Conservation (phyloP, 495 filamentous ascomycete species). For the Aspergillus egyptiacus region DNA sequence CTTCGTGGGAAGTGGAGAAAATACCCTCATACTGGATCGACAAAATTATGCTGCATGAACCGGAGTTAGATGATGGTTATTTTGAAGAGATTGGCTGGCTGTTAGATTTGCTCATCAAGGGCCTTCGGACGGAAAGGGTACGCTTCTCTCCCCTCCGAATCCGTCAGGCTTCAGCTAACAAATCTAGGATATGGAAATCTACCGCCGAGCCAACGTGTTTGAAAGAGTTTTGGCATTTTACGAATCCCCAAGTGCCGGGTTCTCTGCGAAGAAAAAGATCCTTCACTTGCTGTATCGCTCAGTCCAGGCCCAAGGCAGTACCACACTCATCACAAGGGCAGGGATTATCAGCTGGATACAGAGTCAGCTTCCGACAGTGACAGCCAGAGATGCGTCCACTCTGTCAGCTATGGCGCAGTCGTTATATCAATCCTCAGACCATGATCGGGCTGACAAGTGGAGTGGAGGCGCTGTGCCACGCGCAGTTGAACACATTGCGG, state of each 20-base stretch:
- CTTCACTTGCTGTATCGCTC: slow-evolving; percentile 67
- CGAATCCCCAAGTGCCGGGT: slow-evolving; percentile 56
- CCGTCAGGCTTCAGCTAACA: neutral
- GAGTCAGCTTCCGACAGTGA: slow-evolving; percentile 42
- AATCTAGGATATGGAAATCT: slow-evolving; percentile 68
- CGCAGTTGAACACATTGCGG: slow-evolving; percentile 26
- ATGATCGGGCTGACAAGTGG: slow-evolving; percentile 61
- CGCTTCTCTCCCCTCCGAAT: slow-evolving; percentile 6
- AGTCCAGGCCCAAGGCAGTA: slow-evolving; percentile 70
- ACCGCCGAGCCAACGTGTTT: slow-evolving; percentile 71
- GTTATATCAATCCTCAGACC: slow-evolving; percentile 67
- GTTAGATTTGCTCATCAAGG: slow-evolving; percentile 65
- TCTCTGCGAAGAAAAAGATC: slow-evolving; percentile 58
- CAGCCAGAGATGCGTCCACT: slow-evolving; percentile 39
- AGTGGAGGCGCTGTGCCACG: slow-evolving; percentile 45
- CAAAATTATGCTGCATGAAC: slow-evolving; percentile 62
- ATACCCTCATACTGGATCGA: slow-evolving; percentile 70
- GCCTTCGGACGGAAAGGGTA: slow-evolving; percentile 54
- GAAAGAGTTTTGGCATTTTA: slow-evolving; percentile 71
- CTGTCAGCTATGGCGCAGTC: slow-evolving; percentile 53
- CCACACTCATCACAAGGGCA: slow-evolving; percentile 76
- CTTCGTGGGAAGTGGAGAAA: slow-evolving; percentile 65
- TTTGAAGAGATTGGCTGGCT: slow-evolving; percentile 78
- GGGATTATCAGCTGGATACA: slow-evolving; percentile 79
- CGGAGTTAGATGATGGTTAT: slow-evolving; percentile 66